These are phyloP conservation scores for Chalciporus pseudorubinellus DNA, from an alignment of 768 basidiomycete genomes.

Conservation along the genomic window DNA sequence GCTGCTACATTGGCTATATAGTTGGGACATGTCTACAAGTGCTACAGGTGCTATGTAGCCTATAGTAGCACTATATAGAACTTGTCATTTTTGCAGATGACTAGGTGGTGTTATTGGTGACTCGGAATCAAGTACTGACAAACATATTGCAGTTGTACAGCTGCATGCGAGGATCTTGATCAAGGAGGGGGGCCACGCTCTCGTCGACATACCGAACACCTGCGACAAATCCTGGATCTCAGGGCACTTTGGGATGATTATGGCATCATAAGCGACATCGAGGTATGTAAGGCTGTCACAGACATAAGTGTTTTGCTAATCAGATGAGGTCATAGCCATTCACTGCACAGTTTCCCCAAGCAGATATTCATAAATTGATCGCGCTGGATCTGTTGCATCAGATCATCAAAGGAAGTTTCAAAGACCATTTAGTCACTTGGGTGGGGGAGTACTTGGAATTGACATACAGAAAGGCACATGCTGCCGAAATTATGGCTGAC, in stretches of 20 bases:
- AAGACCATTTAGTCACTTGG: constrained; percentile 7
- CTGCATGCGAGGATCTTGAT: too few species aligned
- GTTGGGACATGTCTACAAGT: too few species aligned
- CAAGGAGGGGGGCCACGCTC: too few species aligned
- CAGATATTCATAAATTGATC: constrained; percentile 32
- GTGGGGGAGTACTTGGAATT: background rate
- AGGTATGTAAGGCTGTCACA: constrained; percentile 13
- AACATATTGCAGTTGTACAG: too few species aligned
- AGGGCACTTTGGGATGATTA: constrained; percentile 26
- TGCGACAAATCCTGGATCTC: background rate
- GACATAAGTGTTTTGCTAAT: background rate
- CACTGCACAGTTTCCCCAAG: constrained; percentile 29
- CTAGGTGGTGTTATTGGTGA: too few species aligned
- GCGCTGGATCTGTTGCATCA: constrained; percentile 2
- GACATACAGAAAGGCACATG: background rate
- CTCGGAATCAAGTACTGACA: too few species aligned
- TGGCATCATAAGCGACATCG: constrained; percentile 24
- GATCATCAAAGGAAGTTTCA: constrained; percentile 4
- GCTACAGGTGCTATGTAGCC: too few species aligned
- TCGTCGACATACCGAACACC: too few species aligned
- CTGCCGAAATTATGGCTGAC: constrained; percentile 23
- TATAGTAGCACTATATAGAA: too few species aligned
- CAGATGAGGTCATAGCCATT: constrained; percentile 26
- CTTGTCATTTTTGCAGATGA: too few species aligned
- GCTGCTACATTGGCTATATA: too few species aligned